Conservation (phyloP, 2,329 filamentous ascomycete species). For the Penicillium sp. region DNA sequence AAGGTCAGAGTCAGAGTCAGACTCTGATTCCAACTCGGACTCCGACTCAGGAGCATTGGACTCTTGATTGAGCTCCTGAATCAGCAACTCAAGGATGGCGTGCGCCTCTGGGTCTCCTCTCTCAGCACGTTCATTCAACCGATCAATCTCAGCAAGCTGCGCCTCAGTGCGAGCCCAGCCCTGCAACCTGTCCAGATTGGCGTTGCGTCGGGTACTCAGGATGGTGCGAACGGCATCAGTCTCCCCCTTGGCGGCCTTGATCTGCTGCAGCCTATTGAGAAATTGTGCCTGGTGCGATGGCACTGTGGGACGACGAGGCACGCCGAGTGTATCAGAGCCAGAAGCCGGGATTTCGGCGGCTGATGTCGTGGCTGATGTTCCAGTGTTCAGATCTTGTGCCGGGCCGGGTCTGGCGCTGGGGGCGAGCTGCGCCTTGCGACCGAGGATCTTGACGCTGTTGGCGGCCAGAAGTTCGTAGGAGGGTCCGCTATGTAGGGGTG, state of each 20-base stretch:
- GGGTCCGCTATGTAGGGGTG: constrained; percentile 40
- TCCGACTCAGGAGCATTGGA: constrained; percentile 1
- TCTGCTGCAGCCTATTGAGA: constrained; percentile 60
- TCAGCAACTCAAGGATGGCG: constrained; percentile 33
- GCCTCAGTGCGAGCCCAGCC: constrained; percentile 41
- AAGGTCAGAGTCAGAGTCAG: constrained; percentile 1
- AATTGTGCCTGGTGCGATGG: constrained; percentile 52
- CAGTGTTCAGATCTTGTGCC: neutral
- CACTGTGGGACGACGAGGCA: constrained; percentile 27
- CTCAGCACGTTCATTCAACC: constrained; percentile 35
- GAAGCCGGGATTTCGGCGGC: neutral
- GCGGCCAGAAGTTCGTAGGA: constrained; percentile 70
- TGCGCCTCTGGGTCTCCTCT: constrained; percentile 39
- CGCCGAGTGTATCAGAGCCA: neutral
- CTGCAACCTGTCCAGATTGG: constrained; percentile 27
- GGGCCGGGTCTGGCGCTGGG: constrained; percentile 37
- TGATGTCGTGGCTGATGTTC: neutral
- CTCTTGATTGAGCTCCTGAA: constrained; percentile 7
- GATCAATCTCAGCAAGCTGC: constrained; percentile 36
- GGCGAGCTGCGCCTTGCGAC: constrained; percentile 59
- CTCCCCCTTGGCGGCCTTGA: constrained; percentile 64
- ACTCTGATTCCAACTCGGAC: constrained; percentile 5
- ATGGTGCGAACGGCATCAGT: constrained; percentile 62
- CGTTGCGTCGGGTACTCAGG: constrained; percentile 44
- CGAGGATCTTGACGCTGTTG: constrained; percentile 65